These are phyloP conservation scores for Leccinum pseudoinsigne DNA, from an alignment of 1,284 basidiomycete species.

Conservation along the genomic window DNA sequence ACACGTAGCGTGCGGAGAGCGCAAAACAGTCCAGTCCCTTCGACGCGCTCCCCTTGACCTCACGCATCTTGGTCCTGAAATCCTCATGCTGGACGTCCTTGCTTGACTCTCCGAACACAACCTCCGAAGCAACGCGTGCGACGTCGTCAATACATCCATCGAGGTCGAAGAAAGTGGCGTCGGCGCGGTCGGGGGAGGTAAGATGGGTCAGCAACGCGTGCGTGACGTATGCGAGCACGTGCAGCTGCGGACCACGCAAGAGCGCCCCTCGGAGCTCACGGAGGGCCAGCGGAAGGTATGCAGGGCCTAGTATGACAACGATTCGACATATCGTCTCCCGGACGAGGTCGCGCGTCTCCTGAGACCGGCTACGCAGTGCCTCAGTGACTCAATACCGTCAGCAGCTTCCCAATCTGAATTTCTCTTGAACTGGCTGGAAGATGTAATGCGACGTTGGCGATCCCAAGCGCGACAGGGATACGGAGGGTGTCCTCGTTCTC, in stretches of 20 bases:
- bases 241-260: slow-evolving; percentile 90
- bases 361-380: slow-evolving; percentile 82
- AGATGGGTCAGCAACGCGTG: slow-evolving; percentile 85
- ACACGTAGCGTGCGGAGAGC: slow-evolving; percentile 76
- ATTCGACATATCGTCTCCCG: slow-evolving; percentile 88
- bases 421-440: slow-evolving; percentile 74
- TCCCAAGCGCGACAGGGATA: slow-evolving; percentile 88
- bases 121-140: slow-evolving; percentile 85
- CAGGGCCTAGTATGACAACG: slow-evolving; percentile 70
- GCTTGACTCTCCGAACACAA: slow-evolving; percentile 93
- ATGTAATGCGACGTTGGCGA: slow-evolving; percentile 82
- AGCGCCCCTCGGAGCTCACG: slow-evolving; percentile 85
- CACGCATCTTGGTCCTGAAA: slow-evolving; percentile 93
- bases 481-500: slow-evolving; percentile 84
- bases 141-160: slow-evolving; percentile 81
- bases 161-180: slow-evolving; percentile 55
- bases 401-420: slow-evolving; percentile 74
- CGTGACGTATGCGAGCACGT: slow-evolving; percentile 85
- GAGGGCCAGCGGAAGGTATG: slow-evolving; percentile 74
- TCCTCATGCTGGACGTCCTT: slow-evolving; percentile 89
- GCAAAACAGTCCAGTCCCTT: slow-evolving; percentile 86
- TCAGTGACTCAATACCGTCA: slow-evolving; percentile 80
- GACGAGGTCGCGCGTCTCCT: slow-evolving; percentile 90
- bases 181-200: slow-evolving; percentile 55
- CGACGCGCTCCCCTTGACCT: slow-evolving; percentile 79